Evolutionary conservation across 2,329 filamentous ascomycete species (phyloP), one percentile per base, ranked within the genome.

Genomic region (Ilyonectria mors-panacis): DNA sequence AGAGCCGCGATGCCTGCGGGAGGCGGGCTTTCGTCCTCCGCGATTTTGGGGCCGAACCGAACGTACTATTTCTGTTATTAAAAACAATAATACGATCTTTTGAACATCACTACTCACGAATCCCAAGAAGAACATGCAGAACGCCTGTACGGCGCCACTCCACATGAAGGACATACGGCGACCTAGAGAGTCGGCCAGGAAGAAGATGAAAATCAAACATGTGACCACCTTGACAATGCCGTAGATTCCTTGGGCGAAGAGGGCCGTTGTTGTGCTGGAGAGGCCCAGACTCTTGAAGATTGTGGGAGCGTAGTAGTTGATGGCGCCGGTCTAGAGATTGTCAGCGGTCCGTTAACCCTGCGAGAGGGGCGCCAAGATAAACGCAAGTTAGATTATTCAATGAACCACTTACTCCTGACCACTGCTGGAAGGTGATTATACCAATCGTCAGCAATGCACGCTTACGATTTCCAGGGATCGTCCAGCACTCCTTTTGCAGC

Each of bases 171-270:
- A 74, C 12, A 73, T 78, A n/a, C 88, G 81, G 37, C 90, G 86
- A 6, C 91, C 91, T 0, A 92, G 85, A 0, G 88, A 89, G 74
- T 93, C 91, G 26, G 88, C 88, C 9, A 87, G 85, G 70, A 91
- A 88, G 70, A 91, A 78, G 12, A 92, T 82, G 80, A 92, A 92
- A 59, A 84, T 79, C 6, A 86, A 81, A 71, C 89, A 91, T 19
- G 88, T 86, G 6, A 85, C 80, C 80, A 91, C 89, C 75, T 92
- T 92, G 42, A 92, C 87, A 45, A 92, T 85, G 7, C 90, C 90
- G 74, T 92, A 92, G 68, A 92, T 86, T 17, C 91, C 90, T 0
- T 90, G 92, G 1, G 91, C 89, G 74, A 92, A 91, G 6, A 92
- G 85, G 23, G 86, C 86, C n/a, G 85, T 85, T 21, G 84, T 78